Base-by-base conservation (phyloP, 345 rosid species). In the Eucalyptus globulus region DNA sequence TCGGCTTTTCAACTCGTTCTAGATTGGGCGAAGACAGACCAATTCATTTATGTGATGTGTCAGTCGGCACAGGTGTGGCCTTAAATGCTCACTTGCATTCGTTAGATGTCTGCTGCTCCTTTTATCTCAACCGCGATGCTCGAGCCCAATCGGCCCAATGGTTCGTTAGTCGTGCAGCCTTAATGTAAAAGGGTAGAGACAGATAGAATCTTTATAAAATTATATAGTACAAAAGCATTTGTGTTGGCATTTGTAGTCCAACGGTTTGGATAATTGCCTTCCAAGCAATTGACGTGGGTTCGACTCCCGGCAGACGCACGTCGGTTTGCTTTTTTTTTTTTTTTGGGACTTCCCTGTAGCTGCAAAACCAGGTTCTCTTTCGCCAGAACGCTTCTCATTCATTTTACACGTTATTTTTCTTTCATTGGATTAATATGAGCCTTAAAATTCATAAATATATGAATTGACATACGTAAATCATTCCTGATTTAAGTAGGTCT, bases 201-300 rank as follows among this genome's bases (percentile, higher is more conserved):
- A 19, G 51, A 2, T 49, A 14, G 4, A 53, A 3, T 17, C 1
- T 53, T 53, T 53, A 53, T 53, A 53, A 1, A 17, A 53, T 17
- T 53, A 3, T 16, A 51, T 14, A 49, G 17, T 5, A 5, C 0
- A 49, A 14, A 0, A 14, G 51, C 3, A 14, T 49, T 5, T 5
- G 16, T 49, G 51, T 14, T 1, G 0, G 51, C 51, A 49, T 94
- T 89, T 96, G 97, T 94, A 94, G 98, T 95, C 95, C 98, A 94
- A 96, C 94, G 97, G 97, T 95, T 93, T 95, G 95, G 97, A 96
- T 96, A 94, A 93, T 95, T 94, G 95, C 94, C 97, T 95, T 94
- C 97, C 94, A 94, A 96, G 94, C 94, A 95, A 94, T 94, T 94
- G 94, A 94, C 93, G 21, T 94, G 95, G 96, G 94, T 94, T 94